Evolutionary conservation across 1,284 basidiomycete genomes (phyloP), one percentile per base, ranked within the genome.

Genomic region (Ustilago curta): DNA sequence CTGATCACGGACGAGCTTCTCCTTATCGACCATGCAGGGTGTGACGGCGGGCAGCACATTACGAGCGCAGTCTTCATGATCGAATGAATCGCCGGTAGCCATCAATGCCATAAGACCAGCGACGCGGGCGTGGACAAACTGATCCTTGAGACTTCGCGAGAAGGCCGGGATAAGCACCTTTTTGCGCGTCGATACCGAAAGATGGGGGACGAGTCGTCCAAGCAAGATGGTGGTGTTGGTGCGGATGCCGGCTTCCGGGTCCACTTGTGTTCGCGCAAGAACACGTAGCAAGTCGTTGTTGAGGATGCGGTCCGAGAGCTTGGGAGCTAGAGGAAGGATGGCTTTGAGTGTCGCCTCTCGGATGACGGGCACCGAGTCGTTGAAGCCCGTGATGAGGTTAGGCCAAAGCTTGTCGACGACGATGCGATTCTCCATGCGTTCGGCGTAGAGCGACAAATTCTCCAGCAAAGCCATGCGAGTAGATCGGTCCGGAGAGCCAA

Each of bases 201-300:
- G 87, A 3, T 90, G 89, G 0, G 94, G 94, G 0, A 93, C 94
- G 4, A 99, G 88, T 11, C 95, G 89, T 9, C 96, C 96, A 45
- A 99, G 90, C 4, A 99, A 89, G 76, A 99, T 97, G 82, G 95
- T 98, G 0, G 96, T 97, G 83, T 99, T 99, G 14, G 96, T 99
- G 44, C 97, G 90, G 80, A 99, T 97, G 1, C 94, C 95, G 0
- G 95, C 90, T 86, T 98, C 96, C 0, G 91, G 87, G 83, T 99
- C 96, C 19, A 89, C 90, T 87, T 99, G 97, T 86, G 93, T 92
- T 79, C 93, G 93, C 2, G 96, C 96, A 19, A 99, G 90, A 70
- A 93, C 89, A 4, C 95, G 91, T 1, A 99, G 89, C 31, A 99
- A 90, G 69, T 99, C 97, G 78, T 99, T 99, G 87, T 99, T 99